Evolutionary conservation across 306 rosid species (phyloP).

Genomic region (Cicer cuneatum): DNA sequence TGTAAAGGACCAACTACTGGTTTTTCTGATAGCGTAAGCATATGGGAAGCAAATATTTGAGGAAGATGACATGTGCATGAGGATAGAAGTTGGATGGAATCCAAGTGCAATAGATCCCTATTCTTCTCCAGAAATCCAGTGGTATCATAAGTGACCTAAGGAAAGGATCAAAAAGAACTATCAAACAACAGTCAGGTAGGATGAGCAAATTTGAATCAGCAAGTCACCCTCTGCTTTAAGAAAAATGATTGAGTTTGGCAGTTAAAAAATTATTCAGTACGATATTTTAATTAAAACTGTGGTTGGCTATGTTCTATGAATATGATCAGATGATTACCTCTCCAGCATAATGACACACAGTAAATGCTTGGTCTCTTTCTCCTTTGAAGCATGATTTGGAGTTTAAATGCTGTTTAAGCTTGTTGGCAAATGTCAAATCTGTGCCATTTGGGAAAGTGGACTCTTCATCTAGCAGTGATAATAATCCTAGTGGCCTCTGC

Average conservation of each 20-base stretch:
- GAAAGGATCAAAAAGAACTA: conserved; percentile 51
- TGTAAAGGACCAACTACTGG: conserved; percentile 79
- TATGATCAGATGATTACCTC: conserved; percentile 70
- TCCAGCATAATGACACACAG: conserved; percentile 91
- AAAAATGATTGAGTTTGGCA: not conserved
- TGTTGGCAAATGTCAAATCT: conserved; percentile 90
- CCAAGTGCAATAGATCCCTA: conserved; percentile 91
- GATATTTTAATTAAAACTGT: conserved; percentile 31
- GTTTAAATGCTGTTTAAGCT: conserved; percentile 88
- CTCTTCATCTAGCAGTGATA: conserved; percentile 93
- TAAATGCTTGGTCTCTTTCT: conserved; percentile 86
- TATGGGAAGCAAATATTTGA: conserved; percentile 78
- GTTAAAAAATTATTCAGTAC: not conserved
- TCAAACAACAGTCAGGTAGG: conserved; percentile 56
- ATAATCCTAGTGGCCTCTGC: conserved; percentile 81
- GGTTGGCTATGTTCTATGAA: not conserved
- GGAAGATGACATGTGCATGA: conserved; percentile 92
- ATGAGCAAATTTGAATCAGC: conserved; percentile 32
- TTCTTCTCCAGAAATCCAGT: conserved; percentile 96
- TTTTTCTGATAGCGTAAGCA: conserved; percentile 89
- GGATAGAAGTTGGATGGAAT: conserved; percentile 92
- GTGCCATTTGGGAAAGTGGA: conserved; percentile 98
- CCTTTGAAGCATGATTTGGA: conserved; percentile 83
- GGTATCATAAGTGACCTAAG: conserved; percentile 91
- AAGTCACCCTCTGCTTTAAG: conserved; percentile 8